These are phyloP conservation scores for Hemileia vastatrix DNA, from an alignment of 1,284 basidiomycete species.

Conservation along the genomic window DNA sequence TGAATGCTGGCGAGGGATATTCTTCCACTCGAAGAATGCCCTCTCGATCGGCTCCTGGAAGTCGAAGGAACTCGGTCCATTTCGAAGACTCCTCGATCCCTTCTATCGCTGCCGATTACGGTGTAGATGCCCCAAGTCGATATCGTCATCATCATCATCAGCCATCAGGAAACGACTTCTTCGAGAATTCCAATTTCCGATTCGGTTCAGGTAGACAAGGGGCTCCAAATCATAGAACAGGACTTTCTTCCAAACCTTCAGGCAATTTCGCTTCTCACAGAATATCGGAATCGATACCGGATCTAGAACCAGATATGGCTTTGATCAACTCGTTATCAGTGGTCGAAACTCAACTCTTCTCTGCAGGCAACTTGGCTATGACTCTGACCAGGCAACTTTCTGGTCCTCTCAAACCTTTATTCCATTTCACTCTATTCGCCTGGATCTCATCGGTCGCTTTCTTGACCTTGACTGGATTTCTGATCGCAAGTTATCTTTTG, in stretches of 20 bases:
- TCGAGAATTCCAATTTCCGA: not conserved
- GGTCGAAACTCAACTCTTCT: slow-evolving; percentile 33
- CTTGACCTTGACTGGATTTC: slow-evolving; percentile 29
- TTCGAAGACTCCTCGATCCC: slow-evolving; percentile 1
- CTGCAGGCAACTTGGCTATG: slow-evolving; percentile 32
- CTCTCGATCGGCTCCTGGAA: slow-evolving; percentile 30
- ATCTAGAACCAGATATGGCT: slow-evolving; percentile 27
- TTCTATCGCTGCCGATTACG: not conserved
- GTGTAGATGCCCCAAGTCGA: not conserved
- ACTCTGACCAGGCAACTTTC: slow-evolving; percentile 34
- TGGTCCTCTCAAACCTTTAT: slow-evolving; percentile 31
- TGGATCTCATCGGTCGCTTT: slow-evolving; percentile 35
- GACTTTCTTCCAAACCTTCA: not conserved
- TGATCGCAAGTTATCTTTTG: slow-evolving; percentile 33
- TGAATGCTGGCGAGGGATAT: slow-evolving; percentile 23
- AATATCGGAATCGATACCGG: not conserved
- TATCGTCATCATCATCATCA: too few relatives aligned
- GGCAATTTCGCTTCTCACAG: not conserved
- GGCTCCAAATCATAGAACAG: not conserved
- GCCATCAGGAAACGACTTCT: not conserved
- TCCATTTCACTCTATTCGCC: slow-evolving; percentile 33
- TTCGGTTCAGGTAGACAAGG: not conserved
- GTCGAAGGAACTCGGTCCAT: slow-evolving; percentile 29
- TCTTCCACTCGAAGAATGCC: slow-evolving; percentile 27
- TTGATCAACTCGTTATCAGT: slow-evolving; percentile 31